These are phyloP conservation scores for Cystofilobasidium bisporidii DNA, from an alignment of 768 basidiomycete species.

Conservation along the genomic window DNA sequence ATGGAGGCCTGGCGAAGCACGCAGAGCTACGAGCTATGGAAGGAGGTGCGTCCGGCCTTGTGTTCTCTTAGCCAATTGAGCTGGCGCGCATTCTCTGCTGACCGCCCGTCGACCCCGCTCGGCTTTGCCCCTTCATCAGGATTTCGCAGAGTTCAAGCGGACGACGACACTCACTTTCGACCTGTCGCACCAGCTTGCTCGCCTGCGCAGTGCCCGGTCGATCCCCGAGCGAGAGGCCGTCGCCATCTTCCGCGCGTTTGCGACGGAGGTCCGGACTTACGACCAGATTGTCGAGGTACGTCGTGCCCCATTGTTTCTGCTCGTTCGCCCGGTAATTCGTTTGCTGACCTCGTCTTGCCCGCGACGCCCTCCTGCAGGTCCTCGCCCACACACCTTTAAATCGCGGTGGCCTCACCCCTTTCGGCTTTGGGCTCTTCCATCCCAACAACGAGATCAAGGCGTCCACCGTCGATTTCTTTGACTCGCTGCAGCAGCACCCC, in stretches of 20 bases:
- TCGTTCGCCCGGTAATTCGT: no score
- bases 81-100: background rate
- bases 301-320: slow-evolving; percentile 18
- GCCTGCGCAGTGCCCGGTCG: slow-evolving; percentile 57
- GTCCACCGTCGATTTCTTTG: slow-evolving; percentile 71
- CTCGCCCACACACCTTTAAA: slow-evolving; percentile 10
- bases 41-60: slow-evolving; percentile 47
- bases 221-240: slow-evolving; percentile 65
- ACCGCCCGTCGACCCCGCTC: slow-evolving; percentile 5
- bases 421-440: slow-evolving; percentile 87
- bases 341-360: no score
- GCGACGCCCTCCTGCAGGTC: slow-evolving; percentile 9
- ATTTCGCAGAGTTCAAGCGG: slow-evolving; percentile 24
- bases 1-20: slow-evolving; percentile 92
- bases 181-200: slow-evolving; percentile 70
- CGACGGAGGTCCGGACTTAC: slow-evolving; percentile 63
- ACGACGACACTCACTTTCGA: slow-evolving; percentile 54
- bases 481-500: slow-evolving; percentile 62
- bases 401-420: slow-evolving; percentile 50
- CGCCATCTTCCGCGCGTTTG: slow-evolving; percentile 63
- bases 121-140: background rate
- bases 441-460: slow-evolving; percentile 60
- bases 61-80: no score
- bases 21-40: slow-evolving; percentile 63
- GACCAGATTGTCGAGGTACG: slow-evolving; percentile 81